A percentile compares a stretch with the other conserved stretches of the same genome.
Evolutionary conservation across 1,139 yeast species (phyloP).

Genomic region (Debaryomyces subglobosus): DNA sequence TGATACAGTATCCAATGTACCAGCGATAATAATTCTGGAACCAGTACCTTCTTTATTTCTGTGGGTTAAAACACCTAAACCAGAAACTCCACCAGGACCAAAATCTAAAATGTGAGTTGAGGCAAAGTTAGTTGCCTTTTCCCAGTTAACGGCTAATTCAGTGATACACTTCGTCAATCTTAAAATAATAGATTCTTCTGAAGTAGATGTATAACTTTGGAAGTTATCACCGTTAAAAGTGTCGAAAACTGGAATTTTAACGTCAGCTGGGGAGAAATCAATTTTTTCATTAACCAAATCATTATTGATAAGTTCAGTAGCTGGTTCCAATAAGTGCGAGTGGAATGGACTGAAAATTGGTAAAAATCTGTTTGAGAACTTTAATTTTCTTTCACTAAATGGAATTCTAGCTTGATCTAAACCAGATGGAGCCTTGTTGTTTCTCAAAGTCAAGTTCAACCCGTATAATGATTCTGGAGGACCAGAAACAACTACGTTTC

Average conservation of each 20-base stretch:
- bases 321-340: constrained; percentile 77
- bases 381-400: constrained; percentile 86
- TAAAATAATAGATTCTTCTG: constrained; percentile 51
- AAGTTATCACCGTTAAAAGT: constrained; percentile 85
- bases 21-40: constrained; percentile 90
- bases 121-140: constrained; percentile 74
- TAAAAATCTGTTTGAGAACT: constrained; percentile 89
- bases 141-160: constrained; percentile 93
- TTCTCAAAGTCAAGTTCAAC: constrained; percentile 86
- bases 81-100: constrained; percentile 99
- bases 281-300: constrained; percentile 64
- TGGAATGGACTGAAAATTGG: constrained; percentile 98
- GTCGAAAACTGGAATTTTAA: constrained; percentile 88
- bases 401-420: constrained; percentile 96
- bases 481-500: constrained; percentile 94
- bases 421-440: constrained; percentile 93
- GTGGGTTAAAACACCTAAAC: constrained; percentile 93
- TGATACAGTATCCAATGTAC: constrained; percentile 68
- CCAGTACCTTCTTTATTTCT: constrained; percentile 99
- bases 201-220: constrained; percentile 35
- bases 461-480: constrained; percentile 99
- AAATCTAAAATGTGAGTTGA: constrained; percentile 92
- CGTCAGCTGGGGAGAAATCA: constrained; percentile 54
- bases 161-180: constrained; percentile 81
- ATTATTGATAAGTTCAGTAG: constrained; percentile 63